phyloP scores from a whole-genome alignment of 2,329 filamentous ascomycete genomes.

The Sclerotinia sclerotiorum region DNA sequence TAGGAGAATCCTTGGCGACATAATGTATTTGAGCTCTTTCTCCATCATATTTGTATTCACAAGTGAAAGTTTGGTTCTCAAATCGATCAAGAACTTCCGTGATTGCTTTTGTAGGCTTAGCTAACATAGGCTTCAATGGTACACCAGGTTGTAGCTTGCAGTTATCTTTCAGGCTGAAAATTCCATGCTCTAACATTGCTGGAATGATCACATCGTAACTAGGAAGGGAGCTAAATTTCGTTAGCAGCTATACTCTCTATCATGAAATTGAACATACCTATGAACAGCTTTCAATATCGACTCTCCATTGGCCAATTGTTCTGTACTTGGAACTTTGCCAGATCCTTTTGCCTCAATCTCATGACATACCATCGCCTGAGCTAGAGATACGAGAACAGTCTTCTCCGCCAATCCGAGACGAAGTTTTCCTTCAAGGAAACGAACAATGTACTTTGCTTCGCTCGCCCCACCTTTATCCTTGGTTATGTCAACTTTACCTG shows the following conservation, averaged over 20 bases:
- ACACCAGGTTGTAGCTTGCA: slow-evolving; percentile 94
- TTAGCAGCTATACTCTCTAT: slow-evolving; percentile 39
- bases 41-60: slow-evolving; percentile 98
- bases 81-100: slow-evolving; percentile 97
- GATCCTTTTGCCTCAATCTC: slow-evolving; percentile 69
- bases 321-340: slow-evolving; percentile 64
- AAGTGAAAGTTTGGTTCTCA: slow-evolving; percentile 92
- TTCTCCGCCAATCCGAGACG: slow-evolving; percentile 88
- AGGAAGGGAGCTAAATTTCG: slow-evolving; percentile 72
- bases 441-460: slow-evolving; percentile 90
- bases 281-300: slow-evolving; percentile 86
- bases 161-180: slow-evolving; percentile 75
- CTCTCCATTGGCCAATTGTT: slow-evolving; percentile 81
- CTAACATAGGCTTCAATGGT: slow-evolving; percentile 96
- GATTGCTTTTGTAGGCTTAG: slow-evolving; percentile 96
- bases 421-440: slow-evolving; percentile 92
- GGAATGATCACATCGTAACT: slow-evolving; percentile 95
- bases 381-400: slow-evolving; percentile 85
- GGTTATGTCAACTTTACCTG: slow-evolving; percentile 81
- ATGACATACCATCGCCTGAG: slow-evolving; percentile 83
- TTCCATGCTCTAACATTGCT: slow-evolving; percentile 80
- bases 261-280: slow-evolving; percentile 53
- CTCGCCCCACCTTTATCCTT: slow-evolving; percentile 92
- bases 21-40: slow-evolving; percentile 99
- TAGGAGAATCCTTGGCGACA: slow-evolving; percentile 74